phyloP scores from a whole-genome alignment of 1,139 yeast species.

The Spathaspora sp. region DNA sequence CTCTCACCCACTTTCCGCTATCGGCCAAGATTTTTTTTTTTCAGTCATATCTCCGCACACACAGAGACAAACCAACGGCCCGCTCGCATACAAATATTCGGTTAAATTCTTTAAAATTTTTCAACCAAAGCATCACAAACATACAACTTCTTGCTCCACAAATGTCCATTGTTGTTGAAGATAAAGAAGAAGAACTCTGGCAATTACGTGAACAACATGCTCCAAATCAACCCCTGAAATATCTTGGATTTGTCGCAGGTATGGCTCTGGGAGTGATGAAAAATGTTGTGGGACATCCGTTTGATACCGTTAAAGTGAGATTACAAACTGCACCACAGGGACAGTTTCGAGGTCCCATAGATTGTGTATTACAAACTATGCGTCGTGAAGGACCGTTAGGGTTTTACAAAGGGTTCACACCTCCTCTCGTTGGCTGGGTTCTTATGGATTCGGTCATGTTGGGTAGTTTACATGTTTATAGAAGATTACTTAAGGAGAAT shows the following conservation, averaged over 20 bases:
- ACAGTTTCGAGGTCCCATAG: conserved; percentile 77
- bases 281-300: conserved; percentile 90
- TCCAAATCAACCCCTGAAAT: conserved; percentile 45
- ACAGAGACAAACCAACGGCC: no score
- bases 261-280: conserved; percentile 84
- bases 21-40: neutral
- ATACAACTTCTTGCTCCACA: neutral
- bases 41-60: neutral
- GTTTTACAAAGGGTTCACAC: conserved; percentile 85
- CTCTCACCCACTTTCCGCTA: neutral
- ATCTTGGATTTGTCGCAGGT: conserved; percentile 84
- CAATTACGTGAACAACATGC: conserved; percentile 12
- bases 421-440: conserved; percentile 92
- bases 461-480: conserved; percentile 78
- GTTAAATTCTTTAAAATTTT: neutral
- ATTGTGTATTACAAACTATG: conserved; percentile 72
- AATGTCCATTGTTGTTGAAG: conserved; percentile 31
- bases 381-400: conserved; percentile 74
- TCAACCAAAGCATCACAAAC: no score
- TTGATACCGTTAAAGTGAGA: conserved; percentile 86
- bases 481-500: conserved; percentile 63
- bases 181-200: conserved; percentile 26
- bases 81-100: neutral
- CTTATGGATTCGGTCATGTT: conserved; percentile 88
- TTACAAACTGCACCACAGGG: conserved; percentile 77